phyloP scores from a whole-genome alignment of 1,284 basidiomycete species.

The Ganoderma lucidum region DNA sequence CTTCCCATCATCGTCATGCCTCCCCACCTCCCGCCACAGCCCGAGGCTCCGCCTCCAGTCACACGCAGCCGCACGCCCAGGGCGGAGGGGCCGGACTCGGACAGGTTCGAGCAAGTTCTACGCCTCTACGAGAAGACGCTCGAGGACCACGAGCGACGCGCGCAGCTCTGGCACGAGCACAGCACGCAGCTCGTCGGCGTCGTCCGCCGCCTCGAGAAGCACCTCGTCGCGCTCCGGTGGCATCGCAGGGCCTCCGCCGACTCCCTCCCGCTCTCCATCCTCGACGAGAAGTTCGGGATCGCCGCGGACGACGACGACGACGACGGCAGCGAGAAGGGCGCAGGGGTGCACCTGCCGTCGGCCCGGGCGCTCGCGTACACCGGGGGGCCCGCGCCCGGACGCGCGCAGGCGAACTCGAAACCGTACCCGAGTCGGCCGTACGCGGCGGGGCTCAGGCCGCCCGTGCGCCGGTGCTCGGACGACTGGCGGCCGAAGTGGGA shows the following conservation, averaged over 20 bases:
- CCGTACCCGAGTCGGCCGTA: slow-evolving; percentile 2
- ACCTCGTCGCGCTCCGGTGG: slow-evolving; percentile 4
- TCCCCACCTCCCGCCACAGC: no score
- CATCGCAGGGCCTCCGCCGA: not conserved
- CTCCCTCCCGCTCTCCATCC: slow-evolving; percentile 2
- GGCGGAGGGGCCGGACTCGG: not conserved
- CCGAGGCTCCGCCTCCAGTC: not conserved
- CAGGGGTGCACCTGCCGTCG: not conserved
- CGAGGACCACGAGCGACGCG: not conserved
- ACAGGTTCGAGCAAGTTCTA: not conserved
- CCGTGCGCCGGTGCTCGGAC: not conserved
- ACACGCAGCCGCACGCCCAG: not conserved
- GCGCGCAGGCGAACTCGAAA: slow-evolving; percentile 3
- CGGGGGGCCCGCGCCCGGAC: no score
- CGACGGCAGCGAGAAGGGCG: not conserved
- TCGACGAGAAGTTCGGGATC: not conserved
- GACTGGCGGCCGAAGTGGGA: slow-evolving; percentile 31
- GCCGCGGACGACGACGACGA: not conserved
- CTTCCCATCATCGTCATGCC: not conserved
- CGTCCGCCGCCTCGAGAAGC: slow-evolving; percentile 2
- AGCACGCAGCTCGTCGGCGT: not conserved
- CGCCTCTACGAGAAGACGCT: slow-evolving; percentile 3
- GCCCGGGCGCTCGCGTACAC: not conserved
- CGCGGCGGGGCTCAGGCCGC: not conserved
- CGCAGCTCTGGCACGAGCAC: slow-evolving; percentile 9